Evolutionary conservation across 352 stramenopile genomes (phyloP).

Genomic region (Discostella stelligera): DNA sequence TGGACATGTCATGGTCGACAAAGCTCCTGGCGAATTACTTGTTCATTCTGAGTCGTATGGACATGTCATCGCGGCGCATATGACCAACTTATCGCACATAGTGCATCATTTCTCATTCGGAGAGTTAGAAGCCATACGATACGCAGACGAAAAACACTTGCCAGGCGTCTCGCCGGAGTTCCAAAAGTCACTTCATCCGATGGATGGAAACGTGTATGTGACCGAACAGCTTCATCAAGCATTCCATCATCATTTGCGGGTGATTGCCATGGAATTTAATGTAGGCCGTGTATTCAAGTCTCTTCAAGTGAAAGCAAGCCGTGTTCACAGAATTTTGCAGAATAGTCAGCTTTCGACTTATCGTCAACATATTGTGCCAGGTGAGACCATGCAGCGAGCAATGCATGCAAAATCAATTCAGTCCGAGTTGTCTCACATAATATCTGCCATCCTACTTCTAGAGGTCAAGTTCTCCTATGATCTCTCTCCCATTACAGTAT

Average conservation of each 20-base stretch:
- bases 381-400: conserved; percentile 14
- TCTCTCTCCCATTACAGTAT: conserved; percentile 77
- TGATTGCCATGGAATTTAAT: conserved; percentile 88
- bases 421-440: conserved; percentile 1
- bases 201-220: conserved; percentile 92
- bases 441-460: conserved; percentile 13
- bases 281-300: conserved; percentile 9
- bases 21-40: conserved; percentile 95
- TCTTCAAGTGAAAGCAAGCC: conserved; percentile 1
- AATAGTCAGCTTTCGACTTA: conserved; percentile 77
- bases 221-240: conserved; percentile 91
- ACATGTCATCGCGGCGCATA: conserved; percentile 89
- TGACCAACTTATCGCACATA: conserved; percentile 91
- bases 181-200: conserved; percentile 77
- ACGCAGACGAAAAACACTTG: conserved; percentile 22
- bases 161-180: conserved; percentile 41
- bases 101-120: conserved; percentile 96
- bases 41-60: conserved; percentile 82
- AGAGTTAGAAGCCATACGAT: conserved; percentile 18
- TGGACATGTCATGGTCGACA: conserved; percentile 81
- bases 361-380: conserved; percentile 65
- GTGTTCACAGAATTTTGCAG: conserved; percentile 73
- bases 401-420: too few relatives aligned
- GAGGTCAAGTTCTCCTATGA: conserved; percentile 86
- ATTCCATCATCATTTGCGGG: conserved; percentile 98